Conservation (phyloP, 768 basidiomycete genomes). For the Lactarius sp. region DNA sequence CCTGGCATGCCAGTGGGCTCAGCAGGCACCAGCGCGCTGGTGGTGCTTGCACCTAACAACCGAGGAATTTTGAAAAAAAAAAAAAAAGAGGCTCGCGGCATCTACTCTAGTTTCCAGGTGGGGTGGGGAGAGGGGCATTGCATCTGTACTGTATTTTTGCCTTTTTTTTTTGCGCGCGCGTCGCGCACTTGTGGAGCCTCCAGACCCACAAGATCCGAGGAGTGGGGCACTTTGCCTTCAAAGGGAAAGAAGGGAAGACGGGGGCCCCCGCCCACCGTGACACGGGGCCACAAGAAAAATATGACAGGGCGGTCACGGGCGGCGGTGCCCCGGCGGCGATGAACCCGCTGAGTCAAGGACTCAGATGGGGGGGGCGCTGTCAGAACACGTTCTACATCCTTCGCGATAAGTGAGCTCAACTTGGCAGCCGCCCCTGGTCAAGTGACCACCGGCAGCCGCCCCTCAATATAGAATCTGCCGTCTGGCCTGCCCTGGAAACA, state of each 20-base stretch:
- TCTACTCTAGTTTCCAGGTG: too few relatives aligned
- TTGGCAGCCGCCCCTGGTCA: conserved; percentile 10
- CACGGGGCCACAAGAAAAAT: background rate
- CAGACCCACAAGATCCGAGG: conserved; percentile 10
- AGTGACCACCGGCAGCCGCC: background rate
- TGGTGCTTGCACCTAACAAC: too few relatives aligned
- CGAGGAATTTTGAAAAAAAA: too few relatives aligned
- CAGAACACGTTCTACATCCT: conserved; percentile 14
- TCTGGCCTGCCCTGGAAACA: background rate
- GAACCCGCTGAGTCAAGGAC: background rate
- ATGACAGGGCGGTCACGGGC: too few relatives aligned
- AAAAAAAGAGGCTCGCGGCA: too few relatives aligned
- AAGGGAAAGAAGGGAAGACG: background rate
- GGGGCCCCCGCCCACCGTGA: conserved; percentile 10
- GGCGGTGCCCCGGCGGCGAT: background rate
- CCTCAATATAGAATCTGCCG: background rate
- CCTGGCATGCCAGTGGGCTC: too few relatives aligned
- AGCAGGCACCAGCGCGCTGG: too few relatives aligned
- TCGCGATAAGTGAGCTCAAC: background rate
- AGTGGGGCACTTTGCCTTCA: background rate
- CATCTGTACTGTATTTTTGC: too few relatives aligned
- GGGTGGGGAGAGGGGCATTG: too few relatives aligned
- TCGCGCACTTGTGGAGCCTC: background rate
- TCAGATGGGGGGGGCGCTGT: conserved; percentile 8
- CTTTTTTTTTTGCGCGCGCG: background rate